Evolutionary conservation across 1,139 yeast genomes (phyloP).

Genomic region (Chernovozyma sophiae-reginae): DNA sequence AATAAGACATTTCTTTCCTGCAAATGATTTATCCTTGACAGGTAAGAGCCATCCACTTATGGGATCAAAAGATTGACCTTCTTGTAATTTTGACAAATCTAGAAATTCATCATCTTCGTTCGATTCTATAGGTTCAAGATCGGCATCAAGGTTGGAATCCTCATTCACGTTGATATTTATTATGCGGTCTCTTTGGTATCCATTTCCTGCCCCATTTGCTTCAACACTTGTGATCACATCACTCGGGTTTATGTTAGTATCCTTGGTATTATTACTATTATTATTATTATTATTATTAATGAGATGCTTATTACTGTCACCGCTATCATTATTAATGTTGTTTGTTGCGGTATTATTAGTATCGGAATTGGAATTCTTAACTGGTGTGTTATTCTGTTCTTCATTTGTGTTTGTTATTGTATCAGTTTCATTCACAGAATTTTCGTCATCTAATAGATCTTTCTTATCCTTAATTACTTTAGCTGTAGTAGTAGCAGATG

Average conservation of each 20-base stretch:
- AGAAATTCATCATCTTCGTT: slow-evolving; percentile 29
- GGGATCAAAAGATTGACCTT: slow-evolving; percentile 60
- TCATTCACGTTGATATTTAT: background rate
- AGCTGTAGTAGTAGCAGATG: slow-evolving; percentile 3
- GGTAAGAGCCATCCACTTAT: slow-evolving; percentile 65
- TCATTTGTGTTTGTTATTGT: slow-evolving; percentile 43
- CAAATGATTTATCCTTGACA: slow-evolving; percentile 25
- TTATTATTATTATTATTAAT: background rate
- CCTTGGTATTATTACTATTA: background rate
- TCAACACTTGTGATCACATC: slow-evolving; percentile 4
- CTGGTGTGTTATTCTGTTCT: slow-evolving; percentile 12
- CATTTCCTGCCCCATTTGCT: background rate
- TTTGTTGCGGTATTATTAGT: too few relatives aligned
- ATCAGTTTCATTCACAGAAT: slow-evolving; percentile 41
- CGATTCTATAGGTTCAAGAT: slow-evolving; percentile 3
- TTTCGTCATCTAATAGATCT: slow-evolving; percentile 36
- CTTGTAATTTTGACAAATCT: slow-evolving; percentile 60
- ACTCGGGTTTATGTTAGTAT: background rate
- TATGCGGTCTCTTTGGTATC: background rate
- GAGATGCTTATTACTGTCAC: too few relatives aligned
- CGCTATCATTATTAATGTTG: background rate
- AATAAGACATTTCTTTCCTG: slow-evolving; percentile 76
- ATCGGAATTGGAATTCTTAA: slow-evolving; percentile 9
- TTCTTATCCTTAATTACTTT: slow-evolving; percentile 16
- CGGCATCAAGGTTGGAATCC: slow-evolving; percentile 6